Evolutionary conservation across 352 stramenopile species (phyloP).

Genomic region (Globisporangium nagaii): DNA sequence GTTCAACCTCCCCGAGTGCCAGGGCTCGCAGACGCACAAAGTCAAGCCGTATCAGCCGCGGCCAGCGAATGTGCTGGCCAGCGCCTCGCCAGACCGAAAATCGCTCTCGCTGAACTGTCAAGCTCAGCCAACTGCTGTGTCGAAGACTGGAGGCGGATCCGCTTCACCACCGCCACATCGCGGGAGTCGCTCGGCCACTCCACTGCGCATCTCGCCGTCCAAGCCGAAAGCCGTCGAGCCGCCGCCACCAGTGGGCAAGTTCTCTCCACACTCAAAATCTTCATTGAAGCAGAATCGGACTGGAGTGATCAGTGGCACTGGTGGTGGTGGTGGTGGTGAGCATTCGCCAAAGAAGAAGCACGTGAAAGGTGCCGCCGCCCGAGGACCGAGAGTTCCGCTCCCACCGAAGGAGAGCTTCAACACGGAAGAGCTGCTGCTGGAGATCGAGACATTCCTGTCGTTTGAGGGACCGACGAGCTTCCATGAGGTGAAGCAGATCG

Average conservation of each 20-base stretch:
- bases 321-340: neutral
- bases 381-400: neutral
- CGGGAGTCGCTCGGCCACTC: conserved; percentile 4
- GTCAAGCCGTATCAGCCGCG: conserved; percentile 6
- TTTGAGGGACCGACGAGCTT: conserved; percentile 43
- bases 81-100: neutral
- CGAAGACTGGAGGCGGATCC: neutral
- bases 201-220: neutral
- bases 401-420: neutral
- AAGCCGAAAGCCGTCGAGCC: neutral
- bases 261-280: neutral
- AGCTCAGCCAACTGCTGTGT: neutral
- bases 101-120: neutral
- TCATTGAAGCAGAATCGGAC: conserved; percentile 1
- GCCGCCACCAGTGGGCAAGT: neutral
- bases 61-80: neutral
- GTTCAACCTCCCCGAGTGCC: conserved; percentile 33
- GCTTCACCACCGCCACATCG: neutral
- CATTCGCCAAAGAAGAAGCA: conserved; percentile 5
- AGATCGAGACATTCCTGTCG: neutral
- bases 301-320: neutral
- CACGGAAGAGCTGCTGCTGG: neutral
- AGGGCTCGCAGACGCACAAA: conserved; percentile 32
- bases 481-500: conserved; percentile 25
- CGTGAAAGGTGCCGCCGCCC: neutral